These are phyloP conservation scores for Aspergillus saccharolyticus DNA, from an alignment of 495 filamentous ascomycete genomes.

Conservation along the genomic window DNA sequence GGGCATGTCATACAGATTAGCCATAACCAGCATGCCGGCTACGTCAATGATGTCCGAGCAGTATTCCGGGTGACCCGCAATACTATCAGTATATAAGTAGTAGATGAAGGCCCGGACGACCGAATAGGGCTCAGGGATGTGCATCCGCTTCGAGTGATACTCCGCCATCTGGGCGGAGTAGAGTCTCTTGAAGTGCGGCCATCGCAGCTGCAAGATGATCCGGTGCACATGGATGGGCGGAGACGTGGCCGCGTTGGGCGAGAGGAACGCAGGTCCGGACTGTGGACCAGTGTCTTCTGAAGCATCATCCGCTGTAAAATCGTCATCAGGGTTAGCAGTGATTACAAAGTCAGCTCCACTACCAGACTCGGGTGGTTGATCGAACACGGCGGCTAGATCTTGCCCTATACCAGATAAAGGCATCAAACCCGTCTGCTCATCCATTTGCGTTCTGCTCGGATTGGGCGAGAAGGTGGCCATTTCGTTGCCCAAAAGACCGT, in stretches of 20 bases:
- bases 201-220: conserved; percentile 86
- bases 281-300: conserved; percentile 40
- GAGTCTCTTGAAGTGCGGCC: conserved; percentile 91
- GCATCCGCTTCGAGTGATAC: conserved; percentile 93
- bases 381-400: conserved; percentile 81
- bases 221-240: conserved; percentile 87
- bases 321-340: conserved; percentile 69
- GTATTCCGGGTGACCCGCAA: conserved; percentile 60
- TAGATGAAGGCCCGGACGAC: conserved; percentile 93
- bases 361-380: conserved; percentile 68
- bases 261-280: conserved; percentile 54
- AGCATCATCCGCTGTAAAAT: conserved; percentile 53
- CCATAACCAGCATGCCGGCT: conserved; percentile 94
- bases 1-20: conserved; percentile 94
- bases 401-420: conserved; percentile 62
- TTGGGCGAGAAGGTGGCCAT: conserved; percentile 56
- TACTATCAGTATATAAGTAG: conserved; percentile 94
- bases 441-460: conserved; percentile 48
- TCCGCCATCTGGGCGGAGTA: conserved; percentile 93
- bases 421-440: conserved; percentile 43
- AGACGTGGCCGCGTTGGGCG: conserved; percentile 61
- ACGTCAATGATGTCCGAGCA: conserved; percentile 75
- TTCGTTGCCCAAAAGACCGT: conserved; percentile 81
- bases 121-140: conserved; percentile 92
- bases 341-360: conserved; percentile 82